Percentiles rank a stretch among this genome's conserved stretches.
phyloP scores from a whole-genome alignment of 208 protist species.

The Leishmania turanica region DNA sequence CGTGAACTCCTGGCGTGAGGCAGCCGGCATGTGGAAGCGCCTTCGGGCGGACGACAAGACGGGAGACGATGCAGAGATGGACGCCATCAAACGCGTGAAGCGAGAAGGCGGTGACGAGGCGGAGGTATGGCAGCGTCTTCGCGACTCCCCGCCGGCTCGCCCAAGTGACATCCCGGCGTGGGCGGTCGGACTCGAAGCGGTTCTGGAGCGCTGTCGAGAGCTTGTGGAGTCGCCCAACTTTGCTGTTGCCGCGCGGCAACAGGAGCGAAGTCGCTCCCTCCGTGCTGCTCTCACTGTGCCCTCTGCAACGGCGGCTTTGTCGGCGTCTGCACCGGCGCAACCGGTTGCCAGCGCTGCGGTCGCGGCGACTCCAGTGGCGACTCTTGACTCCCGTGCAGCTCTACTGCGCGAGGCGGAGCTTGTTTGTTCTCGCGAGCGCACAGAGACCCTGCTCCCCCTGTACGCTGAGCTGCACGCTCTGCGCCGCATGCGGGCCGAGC shows the following conservation, averaged over 20 bases:
- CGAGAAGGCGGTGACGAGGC: background rate
- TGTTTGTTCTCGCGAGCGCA: slow-evolving; percentile 47
- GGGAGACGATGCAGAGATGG: background rate
- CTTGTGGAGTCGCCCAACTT: slow-evolving; percentile 9
- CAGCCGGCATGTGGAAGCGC: slow-evolving; percentile 9
- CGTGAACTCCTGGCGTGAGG: slow-evolving; percentile 15
- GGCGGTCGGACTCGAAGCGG: background rate
- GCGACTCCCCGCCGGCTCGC: background rate
- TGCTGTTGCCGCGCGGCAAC: background rate
- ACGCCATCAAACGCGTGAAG: slow-evolving; percentile 9
- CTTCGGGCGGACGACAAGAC: background rate
- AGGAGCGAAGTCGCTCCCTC: background rate
- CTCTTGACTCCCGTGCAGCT: background rate
- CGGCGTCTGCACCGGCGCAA: background rate
- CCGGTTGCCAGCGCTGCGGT: background rate
- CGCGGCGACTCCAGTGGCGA: background rate
- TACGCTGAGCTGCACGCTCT: slow-evolving; percentile 60
- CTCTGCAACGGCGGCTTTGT: background rate
- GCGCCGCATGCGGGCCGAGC: slow-evolving; percentile 26
- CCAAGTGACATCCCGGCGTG: slow-evolving; percentile 10
- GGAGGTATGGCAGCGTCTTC: background rate
- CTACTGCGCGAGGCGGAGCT: slow-evolving; percentile 43
- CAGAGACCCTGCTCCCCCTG: slow-evolving; percentile 41
- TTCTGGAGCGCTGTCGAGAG: slow-evolving; percentile 6
- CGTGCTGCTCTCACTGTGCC: background rate